phyloP scores from a whole-genome alignment of 2,329 filamentous ascomycete genomes.

The Blastomyces emzantsi region DNA sequence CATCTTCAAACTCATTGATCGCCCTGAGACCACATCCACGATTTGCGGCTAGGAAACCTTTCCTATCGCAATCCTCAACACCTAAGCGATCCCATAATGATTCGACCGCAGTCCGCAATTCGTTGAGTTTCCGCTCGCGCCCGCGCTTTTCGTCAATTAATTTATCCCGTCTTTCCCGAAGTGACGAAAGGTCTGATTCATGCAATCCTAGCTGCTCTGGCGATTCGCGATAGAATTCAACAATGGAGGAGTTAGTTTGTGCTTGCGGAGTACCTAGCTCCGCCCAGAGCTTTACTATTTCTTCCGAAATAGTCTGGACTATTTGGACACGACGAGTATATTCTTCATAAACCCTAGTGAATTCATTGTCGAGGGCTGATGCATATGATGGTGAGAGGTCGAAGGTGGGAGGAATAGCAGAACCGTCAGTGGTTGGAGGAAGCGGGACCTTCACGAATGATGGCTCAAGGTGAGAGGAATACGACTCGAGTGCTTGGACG shows the following conservation, averaged over 20 bases:
- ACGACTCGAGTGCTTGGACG: conserved; percentile 85
- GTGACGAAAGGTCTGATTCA: conserved; percentile 67
- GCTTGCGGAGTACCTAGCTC: conserved; percentile 90
- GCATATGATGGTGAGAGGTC: conserved; percentile 90
- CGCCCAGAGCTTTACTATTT: conserved; percentile 90
- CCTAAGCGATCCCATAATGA: conserved; percentile 81
- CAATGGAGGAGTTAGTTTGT: conserved; percentile 78
- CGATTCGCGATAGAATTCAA: conserved; percentile 80
- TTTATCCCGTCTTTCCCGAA: conserved; percentile 69
- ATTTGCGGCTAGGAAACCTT: conserved; percentile 75
- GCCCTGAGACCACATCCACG: conserved; percentile 83
- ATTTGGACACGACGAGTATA: conserved; percentile 73
- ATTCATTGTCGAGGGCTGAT: conserved; percentile 76
- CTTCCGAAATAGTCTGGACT: conserved; percentile 66
- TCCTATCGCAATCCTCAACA: conserved; percentile 72
- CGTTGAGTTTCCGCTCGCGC: conserved; percentile 67
- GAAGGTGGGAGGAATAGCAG: conserved; percentile 70
- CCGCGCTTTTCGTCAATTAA: conserved; percentile 79
- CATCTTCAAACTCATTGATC: conserved; percentile 94
- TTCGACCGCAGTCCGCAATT: conserved; percentile 70
- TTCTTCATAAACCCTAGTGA: conserved; percentile 91
- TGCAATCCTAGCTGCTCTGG: conserved; percentile 93
- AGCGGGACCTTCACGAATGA: conserved; percentile 78
- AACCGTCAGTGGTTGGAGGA: conserved; percentile 69
- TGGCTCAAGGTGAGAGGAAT: conserved; percentile 88